Evolutionary conservation across 495 filamentous ascomycete species (phyloP), one percentile per base, ranked within the genome.

Genomic region (Rhypophila decipiens): DNA sequence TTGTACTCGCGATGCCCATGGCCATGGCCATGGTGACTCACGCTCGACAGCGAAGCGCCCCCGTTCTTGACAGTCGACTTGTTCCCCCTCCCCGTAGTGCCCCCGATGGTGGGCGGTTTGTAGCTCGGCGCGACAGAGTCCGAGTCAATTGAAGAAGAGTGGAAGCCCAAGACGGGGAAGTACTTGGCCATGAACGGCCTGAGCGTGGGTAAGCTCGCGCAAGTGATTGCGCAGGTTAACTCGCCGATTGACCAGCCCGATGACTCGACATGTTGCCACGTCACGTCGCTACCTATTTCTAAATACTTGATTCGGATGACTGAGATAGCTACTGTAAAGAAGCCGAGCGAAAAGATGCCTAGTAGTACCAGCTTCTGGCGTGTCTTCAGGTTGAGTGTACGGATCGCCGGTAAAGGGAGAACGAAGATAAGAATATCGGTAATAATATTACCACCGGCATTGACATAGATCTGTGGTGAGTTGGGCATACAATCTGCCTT

Each of bases 191-290:
- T 38, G 17, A 79, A 59, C 4, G 74, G 70, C 9, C 70, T 63
- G 2, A 73, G 65, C 39, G 68, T 71, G 29, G 76, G 69, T 23
- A 79, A 67, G 46, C 64, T 74, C 50, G 71, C 69, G 55, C 72
- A 77, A 50, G 76, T 74, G 37, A 79, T 72, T 41, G 70, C 79
- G 1, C 68, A 70, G 49, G 69, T 73, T 41, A 73, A 68, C 61
- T 80, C 76, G 44, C 72, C 63, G 15, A 68, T 59, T 13, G 75
- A 76, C 77, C 77, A 80, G 42, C 71, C 65, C 3, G 74, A 72
- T 0, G 75, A 67, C 17, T 60, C 67, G 46, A 75, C 68, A 51
- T 73, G 76, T 43, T 78, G 68, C 57, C 72, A 72, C 19, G 73
- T 69, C 53, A 69, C 64, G 43, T 76, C 72, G 1, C 51, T 56